phyloP scores from a whole-genome alignment of 768 basidiomycete genomes.

The Pleurotus giganteus region DNA sequence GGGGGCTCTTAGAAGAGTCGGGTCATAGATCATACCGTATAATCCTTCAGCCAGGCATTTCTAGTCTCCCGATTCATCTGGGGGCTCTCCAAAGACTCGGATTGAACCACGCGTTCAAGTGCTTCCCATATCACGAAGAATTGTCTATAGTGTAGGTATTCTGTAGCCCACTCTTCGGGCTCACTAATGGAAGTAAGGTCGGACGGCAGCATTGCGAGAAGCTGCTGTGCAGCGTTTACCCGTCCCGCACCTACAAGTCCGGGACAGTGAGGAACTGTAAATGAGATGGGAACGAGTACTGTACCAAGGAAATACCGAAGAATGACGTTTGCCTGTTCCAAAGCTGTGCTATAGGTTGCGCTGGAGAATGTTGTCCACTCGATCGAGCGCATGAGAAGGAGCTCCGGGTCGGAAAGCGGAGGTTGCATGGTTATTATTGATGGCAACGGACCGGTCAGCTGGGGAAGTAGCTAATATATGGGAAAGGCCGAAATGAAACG shows the following conservation, averaged over 20 bases:
- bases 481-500: conserved; percentile 8
- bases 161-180: conserved; percentile 69
- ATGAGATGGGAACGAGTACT: conserved; percentile 18
- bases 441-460: conserved; percentile 55
- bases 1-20: not conserved
- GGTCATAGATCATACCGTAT: conserved; percentile 40
- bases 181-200: conserved; percentile 62
- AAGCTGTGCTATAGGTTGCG: conserved; percentile 70
- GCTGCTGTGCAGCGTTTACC: conserved; percentile 59
- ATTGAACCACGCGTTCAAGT: conserved; percentile 59
- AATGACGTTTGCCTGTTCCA: conserved; percentile 87
- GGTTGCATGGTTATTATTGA: conserved; percentile 57
- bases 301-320: conserved; percentile 87
- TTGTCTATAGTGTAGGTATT: conserved; percentile 77
- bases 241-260: conserved; percentile 62
- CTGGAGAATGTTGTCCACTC: conserved; percentile 90
- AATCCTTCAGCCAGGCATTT: conserved; percentile 61
- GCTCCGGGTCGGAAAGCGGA: conserved; percentile 55
- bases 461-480: conserved; percentile 45
- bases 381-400: conserved; percentile 76
- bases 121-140: conserved; percentile 78
- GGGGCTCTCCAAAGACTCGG: conserved; percentile 53
- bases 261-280: not conserved
- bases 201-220: conserved; percentile 59
- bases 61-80: conserved; percentile 59